A percentile compares a stretch with the other conserved stretches of the same genome.
Conservation (phyloP, 2,329 filamentous ascomycete genomes). For the Mariannaea sp. region DNA sequence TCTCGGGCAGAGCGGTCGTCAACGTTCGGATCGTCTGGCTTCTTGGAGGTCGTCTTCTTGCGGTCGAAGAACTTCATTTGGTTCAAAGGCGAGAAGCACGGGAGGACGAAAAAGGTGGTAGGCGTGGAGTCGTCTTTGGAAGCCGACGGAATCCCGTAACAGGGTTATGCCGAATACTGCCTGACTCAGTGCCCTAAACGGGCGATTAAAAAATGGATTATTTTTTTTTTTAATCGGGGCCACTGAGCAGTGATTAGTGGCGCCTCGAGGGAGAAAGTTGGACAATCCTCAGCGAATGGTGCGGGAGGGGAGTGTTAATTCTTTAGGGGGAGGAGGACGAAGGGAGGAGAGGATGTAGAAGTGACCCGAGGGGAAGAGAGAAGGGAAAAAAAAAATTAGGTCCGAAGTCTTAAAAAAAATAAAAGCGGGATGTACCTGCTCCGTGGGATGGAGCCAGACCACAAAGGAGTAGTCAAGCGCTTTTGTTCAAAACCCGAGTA, state of each 20-base stretch:
- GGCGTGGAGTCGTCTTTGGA: conserved; percentile 22
- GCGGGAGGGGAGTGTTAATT: conserved; percentile 29
- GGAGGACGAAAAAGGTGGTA: conserved; percentile 5
- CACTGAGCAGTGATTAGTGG: conserved; percentile 31
- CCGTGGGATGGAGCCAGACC: conserved; percentile 8
- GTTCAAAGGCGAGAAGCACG: conserved; percentile 26
- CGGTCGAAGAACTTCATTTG: conserved; percentile 59
- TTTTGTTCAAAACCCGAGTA: too few species aligned
- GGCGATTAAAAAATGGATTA: conserved; percentile 36
- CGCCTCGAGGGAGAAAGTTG: conserved; percentile 19
- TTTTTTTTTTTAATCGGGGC: conserved; percentile 37
- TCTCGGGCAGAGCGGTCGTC: conserved; percentile 47
- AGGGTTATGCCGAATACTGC: conserved; percentile 48
- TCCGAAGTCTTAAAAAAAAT: neutral
- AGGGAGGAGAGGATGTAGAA: conserved; percentile 4
- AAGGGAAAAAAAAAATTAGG: neutral
- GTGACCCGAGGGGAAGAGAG: conserved; percentile 6
- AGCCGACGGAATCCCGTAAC: conserved; percentile 43
- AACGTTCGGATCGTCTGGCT: conserved; percentile 43
- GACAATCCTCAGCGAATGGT: conserved; percentile 15
- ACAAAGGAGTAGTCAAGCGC: conserved; percentile 9
- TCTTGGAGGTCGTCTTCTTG: conserved; percentile 52
- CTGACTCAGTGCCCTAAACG: conserved; percentile 42
- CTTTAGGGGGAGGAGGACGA: conserved; percentile 25
- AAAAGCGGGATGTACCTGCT: conserved; percentile 1